Evolutionary conservation across 805 yeast species (phyloP), one percentile per base, ranked within the genome.

Genomic region (Alloascoidea africana): DNA sequence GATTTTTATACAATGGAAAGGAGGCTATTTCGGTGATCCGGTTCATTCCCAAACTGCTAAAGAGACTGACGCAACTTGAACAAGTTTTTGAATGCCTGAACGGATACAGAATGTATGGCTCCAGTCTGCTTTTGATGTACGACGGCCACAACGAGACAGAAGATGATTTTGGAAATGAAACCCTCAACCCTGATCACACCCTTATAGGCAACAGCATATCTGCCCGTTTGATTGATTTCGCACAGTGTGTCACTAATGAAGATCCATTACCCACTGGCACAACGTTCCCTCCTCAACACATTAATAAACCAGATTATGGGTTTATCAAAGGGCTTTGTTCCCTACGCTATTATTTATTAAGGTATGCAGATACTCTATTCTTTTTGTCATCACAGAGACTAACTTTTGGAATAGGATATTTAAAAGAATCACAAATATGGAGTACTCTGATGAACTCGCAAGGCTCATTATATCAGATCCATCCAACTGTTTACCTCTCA

Each of bases 161-260:
- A 16, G 47, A 46, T 14, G 34, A 36, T 19, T 36, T 40, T 19
- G 46, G 47, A 16, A 37, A 39, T 36, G 40, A 17, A 38, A 23
- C 30, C 40, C 23, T 36, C 41, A 19, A 36, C 36, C 46, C n/a
- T 4, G 37, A 17, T 13, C 16, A 4, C 3, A n/a, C 16, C 11
- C 36, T 18, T 62, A 34, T 52, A 50, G 14, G 13, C 8, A n/a
- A 23, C n/a, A n/a, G 30, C n/a, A 23, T 23, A 8, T 23, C 30
- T 42, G 73, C 86, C n/a, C 73, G 86, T 44, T 68, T 93, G 39
- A 91, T 91, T 46, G 99, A 91, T 59, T 91, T 91, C 65, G 97
- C 97, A 1, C 94, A 87, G 52, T 81, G 94, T 50, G 78, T 85
- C 13, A 80, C 85, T 19, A 73, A 73, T 2, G 77, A 72, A 33